Conservation (phyloP, 306 rosid species). For the Acacia crassicarpa region DNA sequence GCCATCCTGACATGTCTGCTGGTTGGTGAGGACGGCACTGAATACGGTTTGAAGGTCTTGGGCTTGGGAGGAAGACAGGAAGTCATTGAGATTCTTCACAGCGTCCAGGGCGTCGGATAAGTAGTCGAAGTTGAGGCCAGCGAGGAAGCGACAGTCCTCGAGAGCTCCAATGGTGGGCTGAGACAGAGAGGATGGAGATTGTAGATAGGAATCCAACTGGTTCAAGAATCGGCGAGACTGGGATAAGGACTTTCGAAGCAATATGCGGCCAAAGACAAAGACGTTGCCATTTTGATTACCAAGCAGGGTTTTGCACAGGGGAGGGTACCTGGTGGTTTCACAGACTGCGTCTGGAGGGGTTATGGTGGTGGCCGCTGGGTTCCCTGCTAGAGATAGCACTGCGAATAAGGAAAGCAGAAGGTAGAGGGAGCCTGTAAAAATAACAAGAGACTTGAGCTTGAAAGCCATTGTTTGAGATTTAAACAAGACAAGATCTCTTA, state of each 20-base stretch:
- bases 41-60: conserved; percentile 57
- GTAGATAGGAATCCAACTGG: conserved; percentile 44
- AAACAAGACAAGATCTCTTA: not conserved
- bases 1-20: conserved; percentile 81
- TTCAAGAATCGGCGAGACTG: conserved; percentile 53
- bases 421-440: not conserved
- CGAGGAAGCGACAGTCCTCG: conserved; percentile 59
- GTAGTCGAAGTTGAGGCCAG: conserved; percentile 52
- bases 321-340: conserved; percentile 51
- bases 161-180: conserved; percentile 60
- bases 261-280: conserved; percentile 55
- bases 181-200: conserved; percentile 32
- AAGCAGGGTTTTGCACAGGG: conserved; percentile 53
- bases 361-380: conserved; percentile 1
- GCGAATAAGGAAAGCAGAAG: conserved; percentile 1
- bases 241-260: conserved; percentile 54
- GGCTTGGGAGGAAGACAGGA: conserved; percentile 50
- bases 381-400: conserved; percentile 27
- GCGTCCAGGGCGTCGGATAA: conserved; percentile 40
- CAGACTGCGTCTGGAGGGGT: conserved; percentile 49
- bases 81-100: conserved; percentile 26
- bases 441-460: conserved; percentile 18
- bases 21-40: conserved; percentile 71
- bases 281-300: conserved; percentile 49
- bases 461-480: conserved; percentile 33